These are phyloP conservation scores for Carex arenaria DNA, from an alignment of 202 grass and related monocot species.

Conservation along the genomic window DNA sequence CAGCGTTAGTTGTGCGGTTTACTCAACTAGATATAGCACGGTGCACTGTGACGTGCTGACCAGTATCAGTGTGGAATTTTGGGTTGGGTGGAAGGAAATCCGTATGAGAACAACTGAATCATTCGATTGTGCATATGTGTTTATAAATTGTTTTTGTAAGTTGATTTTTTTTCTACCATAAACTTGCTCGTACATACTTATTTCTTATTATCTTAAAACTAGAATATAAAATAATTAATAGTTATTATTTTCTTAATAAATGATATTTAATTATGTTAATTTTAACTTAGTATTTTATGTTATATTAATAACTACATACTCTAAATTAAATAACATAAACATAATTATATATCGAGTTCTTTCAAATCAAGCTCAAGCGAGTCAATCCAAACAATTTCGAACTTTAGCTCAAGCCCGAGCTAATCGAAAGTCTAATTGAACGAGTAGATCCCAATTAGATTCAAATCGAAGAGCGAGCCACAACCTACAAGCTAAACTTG, in stretches of 20 bases:
- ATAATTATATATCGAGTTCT: not conserved
- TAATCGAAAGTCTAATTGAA: not conserved
- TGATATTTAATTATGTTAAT: no score
- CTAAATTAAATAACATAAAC: not conserved
- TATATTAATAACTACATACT: not conserved
- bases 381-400: no score
- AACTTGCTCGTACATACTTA: not conserved
- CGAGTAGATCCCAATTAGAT: not conserved
- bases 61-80: no score
- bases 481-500: not conserved
- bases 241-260: not conserved
- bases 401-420: not conserved
- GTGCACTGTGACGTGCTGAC: no score
- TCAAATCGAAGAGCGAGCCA: no score
- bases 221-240: not conserved
- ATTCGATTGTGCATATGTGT: not conserved
- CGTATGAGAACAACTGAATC: not conserved
- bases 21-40: no score
- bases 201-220: not conserved
- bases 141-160: not conserved
- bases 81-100: not conserved
- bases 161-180: not conserved
- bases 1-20: no score
- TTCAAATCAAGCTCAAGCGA: no score
- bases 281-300: not conserved